A percentile compares a stretch with the other conserved stretches of the same genome.
These are phyloP conservation scores for Nicotiana knightiana DNA, from an alignment of 257 asterid genomes.

Conservation along the genomic window DNA sequence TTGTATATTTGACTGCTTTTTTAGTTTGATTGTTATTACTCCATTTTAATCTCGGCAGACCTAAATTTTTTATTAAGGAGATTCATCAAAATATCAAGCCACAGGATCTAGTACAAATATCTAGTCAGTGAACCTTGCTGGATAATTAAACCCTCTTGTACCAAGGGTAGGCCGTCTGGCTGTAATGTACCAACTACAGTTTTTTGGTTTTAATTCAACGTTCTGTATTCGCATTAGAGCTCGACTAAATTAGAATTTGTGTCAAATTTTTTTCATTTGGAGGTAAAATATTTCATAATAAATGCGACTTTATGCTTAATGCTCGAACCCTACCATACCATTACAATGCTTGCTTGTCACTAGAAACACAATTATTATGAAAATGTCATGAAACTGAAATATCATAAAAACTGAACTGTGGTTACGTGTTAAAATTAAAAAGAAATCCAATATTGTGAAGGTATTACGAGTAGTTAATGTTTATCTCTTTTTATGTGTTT, in stretches of 20 bases:
- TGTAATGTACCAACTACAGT: not conserved
- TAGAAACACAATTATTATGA: not conserved
- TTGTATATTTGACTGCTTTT: too few relatives aligned
- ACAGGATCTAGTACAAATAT: not conserved
- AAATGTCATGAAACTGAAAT: not conserved
- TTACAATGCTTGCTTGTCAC: not conserved
- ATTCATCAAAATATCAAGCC: not conserved
- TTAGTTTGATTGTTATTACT: not conserved
- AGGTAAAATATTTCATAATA: too few relatives aligned
- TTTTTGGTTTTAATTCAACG: too few relatives aligned
- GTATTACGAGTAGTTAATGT: not conserved
- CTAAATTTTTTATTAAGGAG: not conserved
- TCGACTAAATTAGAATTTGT: too few relatives aligned
- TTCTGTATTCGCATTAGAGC: accelerated
- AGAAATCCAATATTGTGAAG: not conserved
- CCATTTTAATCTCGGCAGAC: not conserved
- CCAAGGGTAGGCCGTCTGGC: not conserved
- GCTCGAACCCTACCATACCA: too few relatives aligned
- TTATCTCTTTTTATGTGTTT: not conserved
- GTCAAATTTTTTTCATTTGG: accelerated
- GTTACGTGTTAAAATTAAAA: not conserved
- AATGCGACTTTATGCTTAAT: too few relatives aligned
- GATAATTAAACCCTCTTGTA: not conserved
- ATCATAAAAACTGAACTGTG: not conserved
- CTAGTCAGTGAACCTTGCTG: not conserved